A percentile compares a stretch with the other conserved stretches of the same genome.
These are phyloP conservation scores for Pneumocystis sp. DNA, from an alignment of 1,139 yeast genomes.

Conservation along the genomic window DNA sequence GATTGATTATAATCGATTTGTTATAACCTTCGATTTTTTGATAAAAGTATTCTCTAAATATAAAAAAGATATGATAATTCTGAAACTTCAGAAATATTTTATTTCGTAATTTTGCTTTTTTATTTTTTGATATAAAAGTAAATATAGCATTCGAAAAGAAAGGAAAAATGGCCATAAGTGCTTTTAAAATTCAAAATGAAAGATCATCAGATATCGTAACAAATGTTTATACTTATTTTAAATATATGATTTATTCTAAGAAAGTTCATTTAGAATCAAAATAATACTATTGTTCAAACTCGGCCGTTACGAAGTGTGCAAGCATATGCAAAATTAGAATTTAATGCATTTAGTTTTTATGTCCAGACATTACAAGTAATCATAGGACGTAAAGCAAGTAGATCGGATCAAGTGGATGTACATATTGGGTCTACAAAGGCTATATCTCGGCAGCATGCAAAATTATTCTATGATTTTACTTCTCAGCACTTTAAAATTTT, in stretches of 20 bases:
- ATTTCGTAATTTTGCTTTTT: neutral
- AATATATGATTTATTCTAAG: neutral
- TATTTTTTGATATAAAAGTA: neutral
- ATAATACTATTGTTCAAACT: neutral
- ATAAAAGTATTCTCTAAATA: neutral
- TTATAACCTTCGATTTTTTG: neutral
- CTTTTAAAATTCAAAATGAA: neutral
- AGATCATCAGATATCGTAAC: neutral
- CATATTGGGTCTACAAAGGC: constrained; percentile 85
- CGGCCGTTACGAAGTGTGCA: constrained; percentile 1
- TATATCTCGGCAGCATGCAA: constrained; percentile 83
- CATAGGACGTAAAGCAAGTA: constrained; percentile 75
- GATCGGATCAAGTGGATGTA: constrained; percentile 45
- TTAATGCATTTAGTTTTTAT: constrained; percentile 81
- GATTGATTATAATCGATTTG: neutral
- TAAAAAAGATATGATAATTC: neutral
- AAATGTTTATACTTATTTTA: neutral
- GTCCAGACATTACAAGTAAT: constrained; percentile 91
- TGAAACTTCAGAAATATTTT: neutral
- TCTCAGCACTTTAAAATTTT: constrained; percentile 83
- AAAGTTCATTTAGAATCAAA: neutral
- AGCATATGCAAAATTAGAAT: constrained; percentile 92
- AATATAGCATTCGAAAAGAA: neutral
- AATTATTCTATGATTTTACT: constrained; percentile 87
- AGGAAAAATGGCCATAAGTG: neutral